Evolutionary conservation across 2,329 filamentous ascomycete genomes (phyloP).

Genomic region (Xylariales sp.): DNA sequence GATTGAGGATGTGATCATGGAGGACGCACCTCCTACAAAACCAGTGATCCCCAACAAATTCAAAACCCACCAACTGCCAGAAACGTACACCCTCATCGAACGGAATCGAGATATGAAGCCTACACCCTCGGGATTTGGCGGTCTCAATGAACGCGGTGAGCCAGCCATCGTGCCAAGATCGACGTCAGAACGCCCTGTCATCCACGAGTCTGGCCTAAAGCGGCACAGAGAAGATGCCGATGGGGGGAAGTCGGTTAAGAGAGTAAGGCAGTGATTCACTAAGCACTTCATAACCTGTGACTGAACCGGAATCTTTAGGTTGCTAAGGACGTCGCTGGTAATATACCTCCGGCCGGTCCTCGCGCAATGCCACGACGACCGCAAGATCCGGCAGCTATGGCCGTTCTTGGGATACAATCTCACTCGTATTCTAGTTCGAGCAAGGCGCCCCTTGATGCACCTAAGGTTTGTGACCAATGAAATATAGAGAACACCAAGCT

Average conservation of each 20-base stretch:
- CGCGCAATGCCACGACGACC: constrained; percentile 46
- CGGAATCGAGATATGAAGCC: constrained; percentile 34
- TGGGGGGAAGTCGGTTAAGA: constrained; percentile 44
- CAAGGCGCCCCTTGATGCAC: constrained; percentile 27
- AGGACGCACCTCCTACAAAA: constrained; percentile 41
- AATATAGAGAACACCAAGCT: constrained; percentile 22
- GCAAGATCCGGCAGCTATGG: constrained; percentile 48
- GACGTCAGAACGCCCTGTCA: constrained; percentile 48
- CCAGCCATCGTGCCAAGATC: constrained; percentile 36
- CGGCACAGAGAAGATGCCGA: constrained; percentile 44
- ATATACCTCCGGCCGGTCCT: constrained; percentile 44
- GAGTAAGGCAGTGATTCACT: constrained; percentile 38
- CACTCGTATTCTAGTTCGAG: constrained; percentile 28
- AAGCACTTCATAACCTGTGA: constrained; percentile 3
- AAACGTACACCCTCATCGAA: constrained; percentile 46
- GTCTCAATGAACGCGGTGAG: constrained; percentile 50
- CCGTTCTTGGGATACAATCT: constrained; percentile 44
- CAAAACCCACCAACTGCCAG: constrained; percentile 44
- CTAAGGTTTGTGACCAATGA: constrained; percentile 29
- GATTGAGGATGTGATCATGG: constrained; percentile 47
- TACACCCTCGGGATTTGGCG: constrained; percentile 38
- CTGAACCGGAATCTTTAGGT: constrained; percentile 39
- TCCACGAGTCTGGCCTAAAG: constrained; percentile 48
- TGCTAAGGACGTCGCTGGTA: constrained; percentile 38
- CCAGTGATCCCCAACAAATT: constrained; percentile 38